Percentiles rank a stretch among this genome's conserved stretches.
phyloP scores from a whole-genome alignment of 345 rosid species.

The Ceriops decandra region DNA sequence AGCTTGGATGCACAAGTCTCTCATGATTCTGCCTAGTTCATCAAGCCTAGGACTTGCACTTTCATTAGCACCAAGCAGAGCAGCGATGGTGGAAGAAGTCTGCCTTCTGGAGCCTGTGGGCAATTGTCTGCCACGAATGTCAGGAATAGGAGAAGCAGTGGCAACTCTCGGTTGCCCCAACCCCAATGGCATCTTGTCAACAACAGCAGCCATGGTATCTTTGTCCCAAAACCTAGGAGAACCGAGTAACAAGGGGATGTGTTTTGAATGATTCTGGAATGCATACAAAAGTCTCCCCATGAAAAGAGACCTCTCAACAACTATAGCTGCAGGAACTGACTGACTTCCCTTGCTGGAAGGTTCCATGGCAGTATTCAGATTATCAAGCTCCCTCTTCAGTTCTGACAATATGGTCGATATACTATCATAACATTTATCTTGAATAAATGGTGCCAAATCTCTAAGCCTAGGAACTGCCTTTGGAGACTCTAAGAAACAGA shows the following conservation, averaged over 20 bases:
- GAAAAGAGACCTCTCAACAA: slow-evolving; percentile 84
- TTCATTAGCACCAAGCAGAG: slow-evolving; percentile 81
- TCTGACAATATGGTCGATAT: slow-evolving; percentile 59
- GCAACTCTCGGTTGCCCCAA: slow-evolving; percentile 56
- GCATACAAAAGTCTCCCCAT: slow-evolving; percentile 92
- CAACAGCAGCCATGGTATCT: slow-evolving; percentile 47
- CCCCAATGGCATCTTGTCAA: slow-evolving; percentile 64
- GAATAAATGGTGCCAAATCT: slow-evolving; percentile 75
- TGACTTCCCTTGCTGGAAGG: slow-evolving; percentile 37
- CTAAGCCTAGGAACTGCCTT: slow-evolving; percentile 77
- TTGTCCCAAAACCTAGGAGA: slow-evolving; percentile 95
- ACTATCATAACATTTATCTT: slow-evolving; percentile 74
- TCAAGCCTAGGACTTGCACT: slow-evolving; percentile 69
- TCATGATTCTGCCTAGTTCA: slow-evolving; percentile 50
- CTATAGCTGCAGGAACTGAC: slow-evolving; percentile 45
- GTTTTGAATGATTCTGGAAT: slow-evolving; percentile 70
- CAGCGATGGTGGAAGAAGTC: slow-evolving; percentile 69
- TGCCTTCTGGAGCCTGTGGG: slow-evolving; percentile 57
- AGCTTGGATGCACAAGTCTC: slow-evolving; percentile 81
- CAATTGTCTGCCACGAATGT: slow-evolving; percentile 50
- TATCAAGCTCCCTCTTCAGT: slow-evolving; percentile 65
- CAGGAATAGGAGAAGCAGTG: slow-evolving; percentile 38
- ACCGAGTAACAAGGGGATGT: slow-evolving; percentile 76
- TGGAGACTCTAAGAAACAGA: slow-evolving; percentile 88
- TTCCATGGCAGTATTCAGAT: slow-evolving; percentile 47